phyloP scores from a whole-genome alignment of 306 rosid species.

The Chamaecrista fasciculata region DNA sequence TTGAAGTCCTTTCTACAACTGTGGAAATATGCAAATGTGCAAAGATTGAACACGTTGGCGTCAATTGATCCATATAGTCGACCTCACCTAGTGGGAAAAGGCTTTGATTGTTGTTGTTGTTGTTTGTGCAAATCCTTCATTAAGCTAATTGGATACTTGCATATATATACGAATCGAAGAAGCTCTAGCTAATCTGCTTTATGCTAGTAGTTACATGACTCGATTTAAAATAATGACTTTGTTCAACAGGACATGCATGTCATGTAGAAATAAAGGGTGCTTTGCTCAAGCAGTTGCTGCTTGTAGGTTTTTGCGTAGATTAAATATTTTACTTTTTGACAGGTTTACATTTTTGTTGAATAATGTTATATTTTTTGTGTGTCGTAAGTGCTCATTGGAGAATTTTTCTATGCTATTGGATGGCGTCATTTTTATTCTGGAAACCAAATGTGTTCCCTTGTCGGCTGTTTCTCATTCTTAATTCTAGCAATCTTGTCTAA shows the following conservation, averaged over 20 bases:
- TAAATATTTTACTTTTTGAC: background rate
- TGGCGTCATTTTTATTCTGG: background rate
- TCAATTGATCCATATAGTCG: too few species aligned
- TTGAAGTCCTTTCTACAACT: background rate
- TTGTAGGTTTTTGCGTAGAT: background rate
- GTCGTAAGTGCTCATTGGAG: background rate
- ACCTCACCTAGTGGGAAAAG: too few species aligned
- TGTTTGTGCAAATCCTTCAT: slow-evolving; percentile 2
- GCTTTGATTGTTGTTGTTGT: too few species aligned
- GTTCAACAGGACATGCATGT: background rate
- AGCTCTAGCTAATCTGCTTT: slow-evolving; percentile 15
- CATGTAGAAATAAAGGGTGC: background rate
- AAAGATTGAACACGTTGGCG: too few species aligned
- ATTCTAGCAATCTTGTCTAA: background rate
- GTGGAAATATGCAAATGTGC: background rate
- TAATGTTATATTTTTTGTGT: background rate
- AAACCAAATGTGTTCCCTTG: background rate
- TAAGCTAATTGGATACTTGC: slow-evolving; percentile 6
- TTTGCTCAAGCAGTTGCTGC: background rate
- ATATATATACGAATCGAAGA: background rate
- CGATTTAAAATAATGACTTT: background rate
- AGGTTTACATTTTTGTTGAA: background rate
- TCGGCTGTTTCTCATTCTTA: background rate
- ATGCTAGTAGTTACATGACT: background rate
- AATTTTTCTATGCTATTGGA: slow-evolving; percentile 6